phyloP scores from a whole-genome alignment of 371 early-diverging fungal genomes.

The Rhizopus microsporus region DNA sequence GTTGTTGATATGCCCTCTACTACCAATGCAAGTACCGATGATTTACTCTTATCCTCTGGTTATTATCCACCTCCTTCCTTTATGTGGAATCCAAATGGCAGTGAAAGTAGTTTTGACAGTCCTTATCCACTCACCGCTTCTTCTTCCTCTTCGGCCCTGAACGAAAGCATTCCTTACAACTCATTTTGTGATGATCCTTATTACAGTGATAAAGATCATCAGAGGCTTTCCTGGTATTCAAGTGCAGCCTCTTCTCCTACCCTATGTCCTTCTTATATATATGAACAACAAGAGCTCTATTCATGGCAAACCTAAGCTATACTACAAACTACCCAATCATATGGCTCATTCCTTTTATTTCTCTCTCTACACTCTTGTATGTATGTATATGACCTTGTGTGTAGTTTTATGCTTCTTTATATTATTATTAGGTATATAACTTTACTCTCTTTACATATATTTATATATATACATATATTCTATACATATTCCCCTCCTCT shows the following conservation, averaged over 20 bases:
- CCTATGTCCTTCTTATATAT: constrained; percentile 3
- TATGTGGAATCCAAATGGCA: constrained; percentile 2
- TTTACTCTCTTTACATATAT: background rate
- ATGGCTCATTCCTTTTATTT: constrained; percentile 2
- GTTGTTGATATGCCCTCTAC: background rate
- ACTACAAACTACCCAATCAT: constrained; percentile 1
- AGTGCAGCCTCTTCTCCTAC: constrained; percentile 3
- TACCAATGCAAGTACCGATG: constrained; percentile 1
- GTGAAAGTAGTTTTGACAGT: background rate
- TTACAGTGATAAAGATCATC: constrained; percentile 4
- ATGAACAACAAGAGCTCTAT: constrained; percentile 6
- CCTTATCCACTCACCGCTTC: background rate
- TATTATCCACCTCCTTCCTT: background rate
- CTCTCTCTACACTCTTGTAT: background rate
- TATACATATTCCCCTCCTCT: background rate
- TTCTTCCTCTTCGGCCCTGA: constrained; percentile 3
- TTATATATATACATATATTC: background rate
- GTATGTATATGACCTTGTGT: constrained; percentile 7
- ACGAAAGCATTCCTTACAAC: background rate
- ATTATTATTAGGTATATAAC: background rate
- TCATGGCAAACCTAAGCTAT: constrained; percentile 1
- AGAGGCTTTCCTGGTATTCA: constrained; percentile 9
- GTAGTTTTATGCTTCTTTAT: background rate
- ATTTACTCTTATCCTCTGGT: background rate
- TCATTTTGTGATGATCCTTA: constrained; percentile 6